phyloP scores from a whole-genome alignment of 2,329 filamentous ascomycete species.

The Aureobasidium sp. region DNA sequence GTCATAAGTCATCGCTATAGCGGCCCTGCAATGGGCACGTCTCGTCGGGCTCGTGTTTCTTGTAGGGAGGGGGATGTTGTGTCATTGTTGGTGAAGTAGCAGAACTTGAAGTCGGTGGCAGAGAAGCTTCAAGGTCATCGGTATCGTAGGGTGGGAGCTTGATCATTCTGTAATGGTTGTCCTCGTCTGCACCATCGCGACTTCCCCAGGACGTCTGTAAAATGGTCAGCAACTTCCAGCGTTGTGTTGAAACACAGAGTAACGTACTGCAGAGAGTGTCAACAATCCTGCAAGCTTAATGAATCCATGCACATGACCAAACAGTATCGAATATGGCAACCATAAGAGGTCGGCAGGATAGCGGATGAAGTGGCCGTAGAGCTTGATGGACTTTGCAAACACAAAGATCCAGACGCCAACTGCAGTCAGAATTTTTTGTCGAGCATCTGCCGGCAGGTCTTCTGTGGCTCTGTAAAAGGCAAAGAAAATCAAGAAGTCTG shows the following conservation, averaged over 20 bases:
- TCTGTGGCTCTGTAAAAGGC: constrained; percentile 63
- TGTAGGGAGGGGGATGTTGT: constrained; percentile 16
- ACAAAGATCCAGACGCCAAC: constrained; percentile 66
- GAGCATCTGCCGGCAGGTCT: constrained; percentile 25
- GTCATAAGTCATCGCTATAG: constrained; percentile 12
- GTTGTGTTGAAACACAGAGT: not conserved
- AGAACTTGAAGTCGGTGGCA: constrained; percentile 13
- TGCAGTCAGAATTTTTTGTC: constrained; percentile 48
- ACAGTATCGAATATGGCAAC: constrained; percentile 77
- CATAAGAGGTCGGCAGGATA: constrained; percentile 75
- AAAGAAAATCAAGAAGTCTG: constrained; percentile 67
- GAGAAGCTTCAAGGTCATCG: constrained; percentile 7
- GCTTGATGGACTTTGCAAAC: constrained; percentile 86
- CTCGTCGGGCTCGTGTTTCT: constrained; percentile 11
- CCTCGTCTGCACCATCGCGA: constrained; percentile 80
- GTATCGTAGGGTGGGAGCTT: constrained; percentile 30
- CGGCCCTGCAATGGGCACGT: constrained; percentile 1
- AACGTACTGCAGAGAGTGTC: constrained; percentile 44
- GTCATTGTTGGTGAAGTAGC: not conserved
- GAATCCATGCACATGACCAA: constrained; percentile 86
- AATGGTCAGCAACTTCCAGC: not conserved
- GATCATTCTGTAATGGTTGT: constrained; percentile 65
- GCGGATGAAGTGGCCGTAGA: constrained; percentile 76
- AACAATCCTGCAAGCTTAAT: constrained; percentile 86
- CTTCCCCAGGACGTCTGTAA: constrained; percentile 88